Evolutionary conservation across 2,329 filamentous ascomycete species (phyloP).

Genomic region (Volutella citrinella): DNA sequence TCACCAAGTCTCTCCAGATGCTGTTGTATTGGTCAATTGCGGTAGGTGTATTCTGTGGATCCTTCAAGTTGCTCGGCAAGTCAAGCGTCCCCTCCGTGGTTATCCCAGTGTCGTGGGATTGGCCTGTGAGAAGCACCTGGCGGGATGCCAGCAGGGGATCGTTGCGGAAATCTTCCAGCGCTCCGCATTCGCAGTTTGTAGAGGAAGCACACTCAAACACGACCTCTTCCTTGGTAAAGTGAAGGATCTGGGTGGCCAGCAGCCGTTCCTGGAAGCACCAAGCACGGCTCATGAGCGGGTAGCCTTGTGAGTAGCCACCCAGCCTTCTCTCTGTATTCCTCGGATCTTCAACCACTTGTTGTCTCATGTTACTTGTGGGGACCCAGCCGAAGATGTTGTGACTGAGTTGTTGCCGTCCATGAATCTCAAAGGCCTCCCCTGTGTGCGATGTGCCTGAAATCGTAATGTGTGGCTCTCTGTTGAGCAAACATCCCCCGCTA

Average conservation of each 20-base stretch:
- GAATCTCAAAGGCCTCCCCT: conserved; percentile 13
- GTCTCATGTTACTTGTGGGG: background rate
- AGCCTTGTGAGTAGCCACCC: conserved; percentile 4
- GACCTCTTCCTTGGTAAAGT: conserved; percentile 25
- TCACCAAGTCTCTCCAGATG: conserved; percentile 21
- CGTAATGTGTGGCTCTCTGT: conserved; percentile 10
- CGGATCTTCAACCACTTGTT: background rate
- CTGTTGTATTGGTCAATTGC: conserved; percentile 15
- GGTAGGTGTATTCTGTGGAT: background rate
- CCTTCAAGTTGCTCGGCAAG: background rate
- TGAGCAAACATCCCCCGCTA: conserved; percentile 18
- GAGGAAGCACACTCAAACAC: conserved; percentile 22
- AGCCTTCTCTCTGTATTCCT: background rate
- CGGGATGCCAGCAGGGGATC: conserved; percentile 15
- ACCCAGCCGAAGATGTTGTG: conserved; percentile 17
- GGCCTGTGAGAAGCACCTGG: conserved; percentile 18
- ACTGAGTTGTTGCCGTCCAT: conserved; percentile 8
- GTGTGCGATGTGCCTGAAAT: conserved; percentile 9
- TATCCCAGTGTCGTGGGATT: conserved; percentile 15
- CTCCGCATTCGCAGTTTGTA: conserved; percentile 24
- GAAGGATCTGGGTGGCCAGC: conserved; percentile 23
- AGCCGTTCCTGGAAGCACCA: conserved; percentile 31
- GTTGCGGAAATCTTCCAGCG: conserved; percentile 13
- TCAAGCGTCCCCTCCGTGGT: conserved; percentile 7
- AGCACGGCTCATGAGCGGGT: conserved; percentile 20